Percentiles rank a stretch among this genome's conserved stretches.
phyloP scores from a whole-genome alignment of 768 basidiomycete species.

The Coprinopsis sp. region DNA sequence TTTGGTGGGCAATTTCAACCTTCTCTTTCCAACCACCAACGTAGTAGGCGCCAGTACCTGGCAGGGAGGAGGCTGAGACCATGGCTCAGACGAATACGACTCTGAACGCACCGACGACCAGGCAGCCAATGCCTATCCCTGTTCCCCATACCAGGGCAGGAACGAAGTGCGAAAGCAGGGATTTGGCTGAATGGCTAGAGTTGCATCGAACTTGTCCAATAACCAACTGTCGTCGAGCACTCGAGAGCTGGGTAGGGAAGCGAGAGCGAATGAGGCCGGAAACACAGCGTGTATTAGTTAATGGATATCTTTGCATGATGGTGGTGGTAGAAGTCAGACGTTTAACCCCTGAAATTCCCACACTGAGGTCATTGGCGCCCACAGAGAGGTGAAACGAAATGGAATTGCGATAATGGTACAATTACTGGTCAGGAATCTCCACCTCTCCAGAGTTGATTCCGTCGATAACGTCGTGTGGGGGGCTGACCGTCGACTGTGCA shows the following conservation, averaged over 20 bases:
- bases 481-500: conserved; percentile 94
- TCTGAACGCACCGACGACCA: background rate
- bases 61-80: background rate
- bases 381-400: conserved; percentile 22
- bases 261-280: conserved; percentile 17
- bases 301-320: too few species aligned
- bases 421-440: conserved; percentile 83
- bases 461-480: conserved; percentile 90
- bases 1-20: conserved; percentile 30
- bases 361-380: background rate
- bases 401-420: conserved; percentile 16
- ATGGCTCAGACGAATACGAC: conserved; percentile 6
- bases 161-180: too few species aligned
- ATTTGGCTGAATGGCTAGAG: too few species aligned
- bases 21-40: conserved; percentile 34
- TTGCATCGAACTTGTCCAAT: background rate
- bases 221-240: background rate
- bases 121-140: too few species aligned
- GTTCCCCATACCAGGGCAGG: too few species aligned
- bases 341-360: background rate
- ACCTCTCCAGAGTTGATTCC: conserved; percentile 79
- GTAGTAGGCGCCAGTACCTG: conserved; percentile 39
- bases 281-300: conserved; percentile 4
- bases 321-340: background rate
- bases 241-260: background rate